These are phyloP conservation scores for Tremellales sp. DNA, from an alignment of 1,284 basidiomycete genomes.

Conservation along the genomic window DNA sequence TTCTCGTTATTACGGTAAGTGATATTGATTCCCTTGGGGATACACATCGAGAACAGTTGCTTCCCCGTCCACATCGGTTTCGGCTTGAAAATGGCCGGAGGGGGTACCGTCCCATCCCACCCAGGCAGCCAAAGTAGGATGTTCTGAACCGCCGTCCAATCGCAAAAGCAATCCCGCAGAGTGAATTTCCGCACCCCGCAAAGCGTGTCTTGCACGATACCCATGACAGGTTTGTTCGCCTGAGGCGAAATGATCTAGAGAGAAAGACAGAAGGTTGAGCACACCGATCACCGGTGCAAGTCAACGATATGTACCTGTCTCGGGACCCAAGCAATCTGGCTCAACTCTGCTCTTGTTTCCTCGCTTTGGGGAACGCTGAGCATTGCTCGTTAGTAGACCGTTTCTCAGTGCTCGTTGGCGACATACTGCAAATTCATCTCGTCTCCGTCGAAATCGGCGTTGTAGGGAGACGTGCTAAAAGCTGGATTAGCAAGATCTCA, in stretches of 20 bases:
- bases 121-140: constrained; percentile 95
- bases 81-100: constrained; percentile 91
- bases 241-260: constrained; percentile 94
- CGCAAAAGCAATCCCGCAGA: constrained; percentile 86
- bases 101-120: constrained; percentile 92
- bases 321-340: constrained; percentile 99
- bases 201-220: constrained; percentile 97
- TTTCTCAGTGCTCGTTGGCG: background rate
- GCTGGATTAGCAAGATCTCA: constrained; percentile 11
- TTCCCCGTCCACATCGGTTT: constrained; percentile 98
- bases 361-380: constrained; percentile 91
- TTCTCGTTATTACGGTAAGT: constrained; percentile 65
- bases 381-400: constrained; percentile 8
- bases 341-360: constrained; percentile 96
- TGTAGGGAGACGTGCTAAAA: constrained; percentile 55
- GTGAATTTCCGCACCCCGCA: constrained; percentile 98
- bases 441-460: constrained; percentile 98
- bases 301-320: constrained; percentile 62
- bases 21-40: constrained; percentile 96
- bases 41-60: constrained; percentile 88
- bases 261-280: constrained; percentile 5
- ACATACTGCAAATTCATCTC: constrained; percentile 99
- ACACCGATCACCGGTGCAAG: constrained; percentile 8
- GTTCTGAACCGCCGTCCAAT: constrained; percentile 93
- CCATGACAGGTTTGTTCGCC: constrained; percentile 99